phyloP scores from a whole-genome alignment of 2,329 filamentous ascomycete species.

The Clonostachys rhizophaga region DNA sequence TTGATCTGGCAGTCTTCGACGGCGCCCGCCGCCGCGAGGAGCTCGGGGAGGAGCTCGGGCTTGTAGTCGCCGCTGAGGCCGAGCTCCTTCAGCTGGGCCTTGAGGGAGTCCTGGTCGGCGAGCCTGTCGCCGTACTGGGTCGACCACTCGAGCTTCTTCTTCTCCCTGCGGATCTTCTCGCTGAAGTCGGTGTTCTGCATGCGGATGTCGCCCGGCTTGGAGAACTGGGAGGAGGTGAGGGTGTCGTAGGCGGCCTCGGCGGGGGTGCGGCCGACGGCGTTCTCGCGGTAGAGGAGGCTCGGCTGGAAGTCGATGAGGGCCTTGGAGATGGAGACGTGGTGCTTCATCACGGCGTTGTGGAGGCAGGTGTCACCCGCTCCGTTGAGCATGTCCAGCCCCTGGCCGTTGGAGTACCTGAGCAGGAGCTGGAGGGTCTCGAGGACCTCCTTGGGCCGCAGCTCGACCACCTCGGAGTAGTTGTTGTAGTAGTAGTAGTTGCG shows the following conservation, averaged over 20 bases:
- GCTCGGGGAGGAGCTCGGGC: constrained; percentile 12
- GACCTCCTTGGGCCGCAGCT: constrained; percentile 17
- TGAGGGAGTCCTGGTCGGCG: constrained; percentile 5
- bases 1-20: constrained; percentile 2
- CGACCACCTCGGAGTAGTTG: constrained; percentile 10
- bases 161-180: background rate
- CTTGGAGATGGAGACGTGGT: constrained; percentile 26
- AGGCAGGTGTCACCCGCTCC: constrained; percentile 61
- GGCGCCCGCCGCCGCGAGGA: constrained; percentile 17
- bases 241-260: constrained; percentile 60
- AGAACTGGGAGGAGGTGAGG: constrained; percentile 34
- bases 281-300: constrained; percentile 63
- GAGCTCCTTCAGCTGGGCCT: constrained; percentile 9
- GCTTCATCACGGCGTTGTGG: constrained; percentile 46
- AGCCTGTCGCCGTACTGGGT: background rate
- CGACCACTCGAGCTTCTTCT: background rate
- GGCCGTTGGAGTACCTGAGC: constrained; percentile 40
- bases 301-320: constrained; percentile 51
- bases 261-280: constrained; percentile 71
- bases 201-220: constrained; percentile 6
- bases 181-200: background rate
- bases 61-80: constrained; percentile 20
- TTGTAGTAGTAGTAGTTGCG: constrained; percentile 5
- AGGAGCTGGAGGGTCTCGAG: constrained; percentile 41
- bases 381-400: constrained; percentile 54